Evolutionary conservation across 2,329 filamentous ascomycete genomes (phyloP).

Genomic region (Xylariaceae sp.): DNA sequence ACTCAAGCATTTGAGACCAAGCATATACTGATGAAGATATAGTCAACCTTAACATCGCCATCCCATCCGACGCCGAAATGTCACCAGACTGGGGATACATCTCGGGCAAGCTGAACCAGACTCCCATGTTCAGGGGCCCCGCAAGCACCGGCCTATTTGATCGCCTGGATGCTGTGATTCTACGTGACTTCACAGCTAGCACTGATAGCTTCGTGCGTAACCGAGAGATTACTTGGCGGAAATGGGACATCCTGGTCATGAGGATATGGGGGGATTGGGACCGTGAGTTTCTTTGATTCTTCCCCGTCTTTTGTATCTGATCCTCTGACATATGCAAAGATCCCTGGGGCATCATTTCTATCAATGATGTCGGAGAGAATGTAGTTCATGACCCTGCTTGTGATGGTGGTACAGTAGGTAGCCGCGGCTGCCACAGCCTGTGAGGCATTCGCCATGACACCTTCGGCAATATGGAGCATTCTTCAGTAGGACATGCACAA

Average conservation of each 20-base stretch:
- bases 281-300: conserved; percentile 3
- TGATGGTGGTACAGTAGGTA: neutral
- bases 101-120: conserved; percentile 1
- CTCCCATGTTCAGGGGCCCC: conserved; percentile 6
- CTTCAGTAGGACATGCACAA: no score
- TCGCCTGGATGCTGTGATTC: conserved; percentile 13
- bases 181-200: conserved; percentile 10
- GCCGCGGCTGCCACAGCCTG: no score
- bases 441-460: no score
- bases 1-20: no score
- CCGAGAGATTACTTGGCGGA: conserved; percentile 1
- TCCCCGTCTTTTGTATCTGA: neutral
- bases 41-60: conserved; percentile 2
- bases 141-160: neutral
- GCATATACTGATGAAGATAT: no score
- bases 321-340: conserved; percentile 4
- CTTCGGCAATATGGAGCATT: no score
- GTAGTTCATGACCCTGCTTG: neutral
- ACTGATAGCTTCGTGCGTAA: neutral
- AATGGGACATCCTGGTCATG: conserved; percentile 16
- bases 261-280: conserved; percentile 5
- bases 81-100: conserved; percentile 5
- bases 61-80: neutral
- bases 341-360: conserved; percentile 7
- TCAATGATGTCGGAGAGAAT: conserved; percentile 4